Conservation (phyloP, 164 flowering plant genomes). For the Piper longum region DNA sequence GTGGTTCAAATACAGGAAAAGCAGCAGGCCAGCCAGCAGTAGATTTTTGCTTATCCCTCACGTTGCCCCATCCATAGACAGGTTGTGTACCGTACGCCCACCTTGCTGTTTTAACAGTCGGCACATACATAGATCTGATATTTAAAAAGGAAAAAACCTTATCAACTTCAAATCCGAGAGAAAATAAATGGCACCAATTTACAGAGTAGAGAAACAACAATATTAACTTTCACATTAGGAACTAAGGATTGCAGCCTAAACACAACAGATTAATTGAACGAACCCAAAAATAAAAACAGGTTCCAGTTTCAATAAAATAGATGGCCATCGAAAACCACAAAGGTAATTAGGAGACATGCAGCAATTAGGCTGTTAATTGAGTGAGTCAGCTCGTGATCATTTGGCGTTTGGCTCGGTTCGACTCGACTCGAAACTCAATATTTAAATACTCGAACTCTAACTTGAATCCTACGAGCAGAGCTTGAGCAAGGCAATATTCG, state of each 20-base stretch:
- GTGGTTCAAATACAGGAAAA: slow-evolving; percentile 96
- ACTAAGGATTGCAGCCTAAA: not conserved
- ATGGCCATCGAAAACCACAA: not conserved
- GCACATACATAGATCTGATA: slow-evolving; percentile 34
- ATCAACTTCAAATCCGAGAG: not conserved
- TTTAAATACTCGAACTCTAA: no score
- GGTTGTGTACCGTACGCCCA: slow-evolving; percentile 94
- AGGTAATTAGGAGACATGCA: not conserved
- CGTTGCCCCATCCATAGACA: slow-evolving; percentile 91
- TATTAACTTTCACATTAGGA: not conserved
- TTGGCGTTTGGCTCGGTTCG: no score
- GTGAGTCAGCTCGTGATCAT: no score
- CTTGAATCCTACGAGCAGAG: no score
- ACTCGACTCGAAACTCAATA: no score
- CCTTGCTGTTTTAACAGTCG: slow-evolving; percentile 68
- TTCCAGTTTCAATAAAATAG: not conserved
- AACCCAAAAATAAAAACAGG: no score
- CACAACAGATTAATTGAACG: no score
- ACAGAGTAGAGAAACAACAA: not conserved
- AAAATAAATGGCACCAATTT: no score
- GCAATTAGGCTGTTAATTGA: no score
- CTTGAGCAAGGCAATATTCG: no score
- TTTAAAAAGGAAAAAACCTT: not conserved
- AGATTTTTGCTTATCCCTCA: slow-evolving; percentile 63
- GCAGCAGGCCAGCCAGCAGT: slow-evolving; percentile 99